Base-by-base conservation (phyloP, 1,284 basidiomycete species). In the Ceratobasidium sp. region DNA sequence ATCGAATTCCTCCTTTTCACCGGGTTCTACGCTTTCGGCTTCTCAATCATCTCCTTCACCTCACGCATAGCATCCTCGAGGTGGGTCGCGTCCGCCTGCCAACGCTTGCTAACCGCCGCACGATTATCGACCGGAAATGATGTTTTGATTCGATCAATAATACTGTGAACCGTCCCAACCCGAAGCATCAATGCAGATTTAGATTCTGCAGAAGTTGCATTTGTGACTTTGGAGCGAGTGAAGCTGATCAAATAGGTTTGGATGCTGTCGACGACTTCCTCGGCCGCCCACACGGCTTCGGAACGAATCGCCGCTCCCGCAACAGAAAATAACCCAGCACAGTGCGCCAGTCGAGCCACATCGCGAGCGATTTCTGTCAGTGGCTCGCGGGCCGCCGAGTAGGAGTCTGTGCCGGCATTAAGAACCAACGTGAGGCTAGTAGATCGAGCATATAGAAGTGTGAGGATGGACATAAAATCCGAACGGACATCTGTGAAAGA, bases 371-470 rank as follows among this genome's bases (percentile, higher is more conserved):
- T 80, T 69, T 91, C 89, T 69, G 81, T 83, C 57, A 90, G 79
- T 20, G 88, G 83, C 1, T 81, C 75, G 3, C 86, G 73, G 3
- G 87, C 80, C 0, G 89, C 86, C 4, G 79, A 75, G 75, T 86
- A 85, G 0, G 85, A 79, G 0, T 87, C 87, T 1, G 80, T 80
- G 0, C 85, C 78, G 1, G 89, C 87, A 34, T 88, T 89, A 45
- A 91, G 81, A 0, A 84, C 82, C 31, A 92, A 81, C 0, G 89
- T 80, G 35, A 90, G 76, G 75, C 89, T 92, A 10, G 88, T 91
- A 0, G 84, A 80, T 25, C 83, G 79, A 8, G 80, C 79, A 76
- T 89, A 82, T n/a, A 91, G 75, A 68, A 91, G 80, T 2, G 85
- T 81, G 35, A 91, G 80, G 32, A 91, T 79, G 1, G 86, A 84